These are phyloP conservation scores for Huntiella abstrusa DNA, from an alignment of 2,329 filamentous ascomycete genomes.

Conservation along the genomic window DNA sequence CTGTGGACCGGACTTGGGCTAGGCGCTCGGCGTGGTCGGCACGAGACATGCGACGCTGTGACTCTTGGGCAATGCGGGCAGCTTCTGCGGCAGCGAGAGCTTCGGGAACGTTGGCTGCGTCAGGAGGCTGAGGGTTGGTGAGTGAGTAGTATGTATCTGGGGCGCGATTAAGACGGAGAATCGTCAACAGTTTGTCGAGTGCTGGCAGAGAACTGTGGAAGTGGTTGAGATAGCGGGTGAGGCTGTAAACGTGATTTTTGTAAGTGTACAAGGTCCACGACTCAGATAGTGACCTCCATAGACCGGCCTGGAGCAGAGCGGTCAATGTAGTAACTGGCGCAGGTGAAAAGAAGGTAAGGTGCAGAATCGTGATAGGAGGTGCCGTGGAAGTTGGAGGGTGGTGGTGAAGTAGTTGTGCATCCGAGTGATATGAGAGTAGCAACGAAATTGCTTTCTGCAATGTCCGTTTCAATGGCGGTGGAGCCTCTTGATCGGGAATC, in stretches of 20 bases:
- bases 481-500: constrained; percentile 15
- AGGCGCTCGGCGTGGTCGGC: constrained; percentile 31
- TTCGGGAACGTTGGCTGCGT: constrained; percentile 31
- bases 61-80: constrained; percentile 27
- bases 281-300: constrained; percentile 47
- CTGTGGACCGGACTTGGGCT: constrained; percentile 31
- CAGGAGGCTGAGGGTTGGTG: constrained; percentile 32
- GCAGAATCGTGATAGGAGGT: constrained; percentile 31
- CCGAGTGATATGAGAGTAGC: constrained; percentile 36
- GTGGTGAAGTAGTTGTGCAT: constrained; percentile 15
- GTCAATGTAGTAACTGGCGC: constrained; percentile 36
- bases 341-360: constrained; percentile 39
- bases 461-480: constrained; percentile 17
- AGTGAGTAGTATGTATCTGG: constrained; percentile 35
- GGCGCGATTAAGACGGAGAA: constrained; percentile 33
- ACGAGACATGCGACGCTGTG: constrained; percentile 26
- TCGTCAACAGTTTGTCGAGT: constrained; percentile 20
- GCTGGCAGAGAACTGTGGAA: constrained; percentile 19
- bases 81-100: constrained; percentile 31
- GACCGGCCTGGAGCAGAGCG: constrained; percentile 39
- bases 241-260: constrained; percentile 39
- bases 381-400: neutral
- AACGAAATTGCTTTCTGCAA: constrained; percentile 39
- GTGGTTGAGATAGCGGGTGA: constrained; percentile 40
- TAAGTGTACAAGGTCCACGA: constrained; percentile 35